Conservation (phyloP, 495 filamentous ascomycete genomes). For the Daldinia concentrica region DNA sequence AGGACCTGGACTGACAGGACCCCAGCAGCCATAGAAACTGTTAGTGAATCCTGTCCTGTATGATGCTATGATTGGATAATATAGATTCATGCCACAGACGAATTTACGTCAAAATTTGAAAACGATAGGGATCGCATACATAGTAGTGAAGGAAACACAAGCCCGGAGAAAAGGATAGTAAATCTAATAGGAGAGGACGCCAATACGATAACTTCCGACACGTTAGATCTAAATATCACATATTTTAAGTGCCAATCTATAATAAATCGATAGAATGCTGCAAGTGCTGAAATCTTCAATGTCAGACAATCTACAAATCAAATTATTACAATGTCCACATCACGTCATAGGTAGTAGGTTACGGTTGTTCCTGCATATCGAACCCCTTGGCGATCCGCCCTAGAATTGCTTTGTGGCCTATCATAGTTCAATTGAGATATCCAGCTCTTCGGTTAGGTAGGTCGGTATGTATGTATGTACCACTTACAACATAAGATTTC, state of each 20-base stretch:
- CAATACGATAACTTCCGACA: no score
- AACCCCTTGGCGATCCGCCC: slow-evolving; percentile 1
- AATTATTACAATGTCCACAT: neutral
- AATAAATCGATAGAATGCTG: neutral
- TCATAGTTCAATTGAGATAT: neutral
- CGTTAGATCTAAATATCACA: neutral
- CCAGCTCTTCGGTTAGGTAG: neutral
- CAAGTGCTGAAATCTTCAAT: neutral
- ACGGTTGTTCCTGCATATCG: slow-evolving; percentile 33
- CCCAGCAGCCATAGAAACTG: neutral
- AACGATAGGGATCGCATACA: neutral
- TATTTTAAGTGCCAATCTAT: neutral
- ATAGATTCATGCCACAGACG: neutral
- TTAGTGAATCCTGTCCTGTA: neutral
- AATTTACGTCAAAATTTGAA: neutral
- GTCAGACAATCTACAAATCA: neutral
- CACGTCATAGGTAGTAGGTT: slow-evolving; percentile 23
- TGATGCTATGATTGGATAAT: neutral
- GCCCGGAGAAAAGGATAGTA: neutral
- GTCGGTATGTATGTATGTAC: neutral
- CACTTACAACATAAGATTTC: neutral
- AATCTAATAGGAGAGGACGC: neutral
- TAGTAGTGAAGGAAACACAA: neutral
- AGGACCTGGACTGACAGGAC: neutral
- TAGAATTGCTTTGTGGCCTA: neutral